Evolutionary conservation across 768 basidiomycete species (phyloP).

Genomic region (Boletus patriciae): DNA sequence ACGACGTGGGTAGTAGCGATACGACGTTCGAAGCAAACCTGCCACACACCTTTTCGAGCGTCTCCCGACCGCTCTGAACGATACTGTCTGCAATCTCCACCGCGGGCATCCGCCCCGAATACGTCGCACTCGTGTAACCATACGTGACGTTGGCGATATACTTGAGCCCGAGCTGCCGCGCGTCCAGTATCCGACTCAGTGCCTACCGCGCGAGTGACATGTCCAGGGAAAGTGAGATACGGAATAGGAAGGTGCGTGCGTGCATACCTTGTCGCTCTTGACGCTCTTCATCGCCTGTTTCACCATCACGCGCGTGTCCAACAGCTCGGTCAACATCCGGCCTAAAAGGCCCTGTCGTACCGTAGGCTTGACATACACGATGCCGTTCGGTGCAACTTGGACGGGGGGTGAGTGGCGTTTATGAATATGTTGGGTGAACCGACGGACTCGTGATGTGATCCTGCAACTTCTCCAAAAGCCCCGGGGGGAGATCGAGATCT

Average conservation of each 20-base stretch:
- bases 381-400: conserved; percentile 91
- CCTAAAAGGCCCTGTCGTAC: conserved; percentile 84
- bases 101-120: conserved; percentile 96
- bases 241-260: neutral
- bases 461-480: conserved; percentile 64
- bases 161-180: conserved; percentile 90
- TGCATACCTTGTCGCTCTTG: conserved; percentile 67
- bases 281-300: conserved; percentile 92
- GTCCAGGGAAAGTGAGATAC: neutral
- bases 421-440: neutral
- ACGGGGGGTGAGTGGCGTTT: neutral
- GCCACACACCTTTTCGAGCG: conserved; percentile 77
- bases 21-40: neutral
- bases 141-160: conserved; percentile 95
- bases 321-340: conserved; percentile 88
- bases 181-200: conserved; percentile 75
- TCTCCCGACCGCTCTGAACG: conserved; percentile 94
- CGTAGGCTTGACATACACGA: conserved; percentile 85
- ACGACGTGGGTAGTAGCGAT: neutral
- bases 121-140: conserved; percentile 93
- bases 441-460: conserved; percentile 74
- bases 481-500: conserved; percentile 65
- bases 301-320: conserved; percentile 97
- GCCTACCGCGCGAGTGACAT: conserved; percentile 45
- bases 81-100: conserved; percentile 98